phyloP scores from a whole-genome alignment of 306 rosid species.

The Glycine tomentella region DNA sequence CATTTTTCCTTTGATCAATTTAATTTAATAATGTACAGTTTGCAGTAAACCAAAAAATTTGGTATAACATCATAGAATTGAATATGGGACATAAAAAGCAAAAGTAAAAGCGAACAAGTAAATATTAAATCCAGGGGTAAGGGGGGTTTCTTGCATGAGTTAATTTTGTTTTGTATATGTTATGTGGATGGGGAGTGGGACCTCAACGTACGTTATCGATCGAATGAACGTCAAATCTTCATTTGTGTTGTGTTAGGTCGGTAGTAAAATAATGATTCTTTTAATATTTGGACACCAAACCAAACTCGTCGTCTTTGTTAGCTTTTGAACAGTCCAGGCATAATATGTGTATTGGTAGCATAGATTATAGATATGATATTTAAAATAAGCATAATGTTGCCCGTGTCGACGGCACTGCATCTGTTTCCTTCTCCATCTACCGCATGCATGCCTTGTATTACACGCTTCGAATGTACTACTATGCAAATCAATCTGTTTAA shows the following conservation, averaged over 20 bases:
- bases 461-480: neutral
- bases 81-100: too few relatives aligned
- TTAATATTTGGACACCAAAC: constrained; percentile 32
- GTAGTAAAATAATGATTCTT: constrained; percentile 24
- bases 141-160: neutral
- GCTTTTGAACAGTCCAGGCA: neutral
- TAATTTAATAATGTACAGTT: neutral
- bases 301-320: neutral
- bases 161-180: too few relatives aligned
- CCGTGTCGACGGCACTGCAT: neutral
- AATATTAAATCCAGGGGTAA: neutral
- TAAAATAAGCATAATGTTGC: neutral
- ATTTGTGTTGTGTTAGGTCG: constrained; percentile 27
- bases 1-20: neutral
- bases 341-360: neutral
- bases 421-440: too few relatives aligned
- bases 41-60: neutral
- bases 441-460: too few relatives aligned
- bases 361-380: neutral
- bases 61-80: neutral
- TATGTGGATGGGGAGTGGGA: neutral
- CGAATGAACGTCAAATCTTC: constrained; percentile 28
- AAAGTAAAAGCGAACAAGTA: neutral
- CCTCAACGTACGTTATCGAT: neutral
- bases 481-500: neutral